These are phyloP conservation scores for Paraconiothyrium sp. DNA, from an alignment of 2,329 filamentous ascomycete species.

Conservation along the genomic window DNA sequence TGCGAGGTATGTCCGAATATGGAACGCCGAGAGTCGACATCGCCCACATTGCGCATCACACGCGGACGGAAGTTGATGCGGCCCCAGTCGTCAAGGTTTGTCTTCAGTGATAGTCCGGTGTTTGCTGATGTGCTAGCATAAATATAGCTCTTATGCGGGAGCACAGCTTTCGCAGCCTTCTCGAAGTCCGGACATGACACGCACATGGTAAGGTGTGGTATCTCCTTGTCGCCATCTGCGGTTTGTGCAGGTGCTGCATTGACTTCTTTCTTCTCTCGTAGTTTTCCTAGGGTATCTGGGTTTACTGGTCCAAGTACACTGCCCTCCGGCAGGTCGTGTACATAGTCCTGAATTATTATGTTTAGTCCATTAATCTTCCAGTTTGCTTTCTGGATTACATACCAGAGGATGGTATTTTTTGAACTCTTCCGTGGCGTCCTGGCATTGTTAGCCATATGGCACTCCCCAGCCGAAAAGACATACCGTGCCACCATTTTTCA, in stretches of 20 bases:
- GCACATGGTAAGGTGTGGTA: slow-evolving; percentile 43
- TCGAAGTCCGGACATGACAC: slow-evolving; percentile 47
- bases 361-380: too few relatives aligned
- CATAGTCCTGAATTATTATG: slow-evolving; percentile 25
- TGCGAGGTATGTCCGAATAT: slow-evolving; percentile 47
- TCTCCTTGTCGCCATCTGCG: slow-evolving; percentile 30
- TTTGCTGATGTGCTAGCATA: slow-evolving; percentile 50
- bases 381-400: neutral
- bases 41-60: slow-evolving; percentile 47
- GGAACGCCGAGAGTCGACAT: slow-evolving; percentile 39
- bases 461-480: neutral
- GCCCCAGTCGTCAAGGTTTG: slow-evolving; percentile 47
- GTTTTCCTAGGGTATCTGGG: slow-evolving; percentile 42
- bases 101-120: slow-evolving; percentile 40
- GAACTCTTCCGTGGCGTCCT: slow-evolving; percentile 49
- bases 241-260: slow-evolving; percentile 29
- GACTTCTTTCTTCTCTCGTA: slow-evolving; percentile 34
- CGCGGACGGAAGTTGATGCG: slow-evolving; percentile 48
- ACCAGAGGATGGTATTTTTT: slow-evolving; percentile 46
- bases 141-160: slow-evolving; percentile 45
- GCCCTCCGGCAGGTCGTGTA: slow-evolving; percentile 41
- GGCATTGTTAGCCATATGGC: slow-evolving; percentile 17
- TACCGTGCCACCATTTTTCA: slow-evolving; percentile 56
- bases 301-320: slow-evolving; percentile 41
- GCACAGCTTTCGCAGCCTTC: slow-evolving; percentile 39